A percentile compares a stretch with the other conserved stretches of the same genome.
Conservation (phyloP, 441 rosid genomes). For the Cnidoscolus chayamansa region DNA sequence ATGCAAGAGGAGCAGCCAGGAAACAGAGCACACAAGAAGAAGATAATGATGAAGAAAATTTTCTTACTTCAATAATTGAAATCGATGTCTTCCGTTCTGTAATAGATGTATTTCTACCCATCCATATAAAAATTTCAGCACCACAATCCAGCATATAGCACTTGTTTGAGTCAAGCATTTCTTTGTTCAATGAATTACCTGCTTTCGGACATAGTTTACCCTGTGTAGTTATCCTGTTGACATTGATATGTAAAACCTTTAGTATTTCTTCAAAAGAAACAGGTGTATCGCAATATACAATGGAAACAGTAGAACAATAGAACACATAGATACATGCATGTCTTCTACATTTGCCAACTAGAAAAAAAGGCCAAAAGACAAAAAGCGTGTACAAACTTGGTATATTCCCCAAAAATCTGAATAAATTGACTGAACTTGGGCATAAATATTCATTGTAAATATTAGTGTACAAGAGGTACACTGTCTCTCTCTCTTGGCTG, state of each 20-base stretch:
- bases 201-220: slow-evolving; percentile 49
- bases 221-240: slow-evolving; percentile 47
- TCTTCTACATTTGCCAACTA: neutral
- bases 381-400: neutral
- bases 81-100: slow-evolving; percentile 73
- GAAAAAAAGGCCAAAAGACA: neutral
- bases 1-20: neutral
- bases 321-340: slow-evolving; percentile 1
- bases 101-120: slow-evolving; percentile 70
- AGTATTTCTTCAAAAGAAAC: slow-evolving; percentile 14
- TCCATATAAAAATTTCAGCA: slow-evolving; percentile 76
- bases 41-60: slow-evolving; percentile 7
- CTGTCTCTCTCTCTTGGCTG: slow-evolving; percentile 5
- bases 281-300: neutral
- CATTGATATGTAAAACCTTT: slow-evolving; percentile 26
- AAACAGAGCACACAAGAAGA: slow-evolving; percentile 6
- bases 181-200: slow-evolving; percentile 47
- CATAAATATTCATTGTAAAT: neutral
- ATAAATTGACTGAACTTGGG: slow-evolving; percentile 13
- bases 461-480: neutral
- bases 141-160: slow-evolving; percentile 82
- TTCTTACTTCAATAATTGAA: slow-evolving; percentile 66
- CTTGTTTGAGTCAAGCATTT: slow-evolving; percentile 64
- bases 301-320: neutral
- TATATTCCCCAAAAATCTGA: slow-evolving; percentile 1